Evolutionary conservation across 345 rosid species (phyloP).

Genomic region (Aethionema arabicum): DNA sequence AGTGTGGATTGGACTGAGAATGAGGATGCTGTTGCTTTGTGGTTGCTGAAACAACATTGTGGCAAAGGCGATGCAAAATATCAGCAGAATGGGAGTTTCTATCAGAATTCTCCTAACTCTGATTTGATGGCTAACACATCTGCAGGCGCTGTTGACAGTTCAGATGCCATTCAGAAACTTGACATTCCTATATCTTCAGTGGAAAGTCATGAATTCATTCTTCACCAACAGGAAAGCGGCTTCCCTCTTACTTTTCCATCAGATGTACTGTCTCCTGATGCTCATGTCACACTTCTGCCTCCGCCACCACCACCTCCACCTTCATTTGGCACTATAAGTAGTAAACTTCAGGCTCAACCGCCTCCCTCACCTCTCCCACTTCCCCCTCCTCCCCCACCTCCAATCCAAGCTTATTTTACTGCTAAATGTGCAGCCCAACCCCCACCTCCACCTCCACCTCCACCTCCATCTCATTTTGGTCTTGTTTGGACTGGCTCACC

Average conservation of each 20-base stretch:
- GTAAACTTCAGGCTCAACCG: constrained; percentile 19
- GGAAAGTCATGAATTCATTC: constrained; percentile 40
- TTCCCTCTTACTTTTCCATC: constrained; percentile 35
- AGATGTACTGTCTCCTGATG: constrained; percentile 26
- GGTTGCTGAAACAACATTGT: constrained; percentile 92
- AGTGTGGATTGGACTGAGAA: constrained; percentile 84
- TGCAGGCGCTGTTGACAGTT: constrained; percentile 92
- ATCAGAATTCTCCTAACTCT: constrained; percentile 70
- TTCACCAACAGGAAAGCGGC: constrained; percentile 16
- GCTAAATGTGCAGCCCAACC: constrained; percentile 14
- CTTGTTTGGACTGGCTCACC: constrained; percentile 29
- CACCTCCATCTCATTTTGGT: constrained; percentile 25
- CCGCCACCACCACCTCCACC: constrained; percentile 39
- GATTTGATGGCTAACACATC: constrained; percentile 89
- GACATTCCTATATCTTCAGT: constrained; percentile 35
- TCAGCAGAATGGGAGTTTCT: constrained; percentile 63
- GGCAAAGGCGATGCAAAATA: constrained; percentile 72
- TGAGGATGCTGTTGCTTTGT: constrained; percentile 86
- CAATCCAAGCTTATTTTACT: constrained; percentile 15
- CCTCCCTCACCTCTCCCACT: constrained; percentile 41
- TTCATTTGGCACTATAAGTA: constrained; percentile 18
- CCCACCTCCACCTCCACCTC: constrained; percentile 18
- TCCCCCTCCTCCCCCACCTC: constrained; percentile 22
- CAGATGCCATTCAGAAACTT: constrained; percentile 52
- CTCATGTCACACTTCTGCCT: constrained; percentile 33